Conservation (phyloP, 345 rosid species). For the Eucalyptus cloeziana region DNA sequence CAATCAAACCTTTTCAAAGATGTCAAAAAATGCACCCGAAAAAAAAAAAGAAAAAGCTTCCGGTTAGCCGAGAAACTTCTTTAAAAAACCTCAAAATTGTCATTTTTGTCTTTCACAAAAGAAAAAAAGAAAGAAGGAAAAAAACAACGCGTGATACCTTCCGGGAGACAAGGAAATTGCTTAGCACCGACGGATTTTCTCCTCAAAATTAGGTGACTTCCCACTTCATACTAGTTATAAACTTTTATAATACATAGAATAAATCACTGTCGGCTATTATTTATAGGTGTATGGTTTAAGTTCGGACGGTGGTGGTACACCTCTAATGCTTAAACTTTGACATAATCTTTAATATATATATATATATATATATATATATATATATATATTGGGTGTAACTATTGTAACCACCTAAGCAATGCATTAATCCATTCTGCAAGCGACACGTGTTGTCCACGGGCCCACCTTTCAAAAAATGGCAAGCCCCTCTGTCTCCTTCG, state of each 20-base stretch:
- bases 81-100: neutral
- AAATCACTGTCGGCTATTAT: neutral
- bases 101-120: neutral
- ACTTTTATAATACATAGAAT: neutral
- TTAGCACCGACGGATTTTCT: neutral
- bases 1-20: neutral
- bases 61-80: neutral
- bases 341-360: neutral
- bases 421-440: too few species aligned
- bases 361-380: too few species aligned
- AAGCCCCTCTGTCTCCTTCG: too few species aligned
- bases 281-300: neutral
- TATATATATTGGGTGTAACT: too few species aligned
- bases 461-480: too few species aligned
- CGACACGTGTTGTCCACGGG: fast-evolving
- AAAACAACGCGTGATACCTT: neutral
- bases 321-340: neutral
- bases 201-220: neutral
- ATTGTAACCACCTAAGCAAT: too few species aligned
- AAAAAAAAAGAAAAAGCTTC: neutral
- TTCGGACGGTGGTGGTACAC: neutral
- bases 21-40: neutral
- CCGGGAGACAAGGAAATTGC: neutral
- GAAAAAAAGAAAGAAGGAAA: neutral
- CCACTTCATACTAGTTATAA: neutral